These are phyloP conservation scores for Rhizopogon sp. DNA, from an alignment of 768 basidiomycete species.

Conservation along the genomic window DNA sequence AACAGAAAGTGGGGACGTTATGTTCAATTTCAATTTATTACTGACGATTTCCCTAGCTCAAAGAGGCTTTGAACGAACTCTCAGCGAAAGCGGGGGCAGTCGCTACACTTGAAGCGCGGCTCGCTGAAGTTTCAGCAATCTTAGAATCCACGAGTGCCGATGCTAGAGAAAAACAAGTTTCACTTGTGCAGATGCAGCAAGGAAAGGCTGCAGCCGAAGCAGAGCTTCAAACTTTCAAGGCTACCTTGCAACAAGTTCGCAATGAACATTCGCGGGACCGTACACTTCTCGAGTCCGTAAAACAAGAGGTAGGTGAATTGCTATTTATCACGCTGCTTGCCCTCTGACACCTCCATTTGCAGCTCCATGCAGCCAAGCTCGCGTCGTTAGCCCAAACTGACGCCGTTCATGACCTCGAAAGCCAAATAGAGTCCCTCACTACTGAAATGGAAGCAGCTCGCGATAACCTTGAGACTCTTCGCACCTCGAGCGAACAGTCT, in stretches of 20 bases:
- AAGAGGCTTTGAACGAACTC: conserved; percentile 49
- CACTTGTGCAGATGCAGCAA: conserved; percentile 42
- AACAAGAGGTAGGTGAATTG: conserved; percentile 43
- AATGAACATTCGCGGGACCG: conserved; percentile 19
- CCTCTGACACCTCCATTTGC: conserved; percentile 3
- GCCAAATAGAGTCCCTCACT: conserved; percentile 48
- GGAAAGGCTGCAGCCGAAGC: conserved; percentile 45
- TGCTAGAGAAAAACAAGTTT: conserved; percentile 38
- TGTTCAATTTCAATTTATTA: not conserved
- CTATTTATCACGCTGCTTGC: not conserved
- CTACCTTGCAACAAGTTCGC: conserved; percentile 34
- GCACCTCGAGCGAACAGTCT: conserved; percentile 39
- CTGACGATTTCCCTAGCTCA: conserved; percentile 41
- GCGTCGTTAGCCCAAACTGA: conserved; percentile 37
- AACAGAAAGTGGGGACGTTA: conserved; percentile 45
- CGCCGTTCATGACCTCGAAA: conserved; percentile 42
- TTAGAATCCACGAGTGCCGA: conserved; percentile 44
- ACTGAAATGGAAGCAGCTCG: conserved; percentile 44
- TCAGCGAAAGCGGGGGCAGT: conserved; percentile 47
- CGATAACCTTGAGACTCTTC: conserved; percentile 47
- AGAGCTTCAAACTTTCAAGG: conserved; percentile 40
- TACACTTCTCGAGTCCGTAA: conserved; percentile 35
- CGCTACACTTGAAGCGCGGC: conserved; percentile 46
- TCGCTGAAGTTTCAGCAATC: conserved; percentile 44
- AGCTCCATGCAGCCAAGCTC: conserved; percentile 52